A percentile compares a stretch with the other conserved stretches of the same genome.
Conservation (phyloP, 148 eudicot genomes). For the Rhododendron kiyosumense region DNA sequence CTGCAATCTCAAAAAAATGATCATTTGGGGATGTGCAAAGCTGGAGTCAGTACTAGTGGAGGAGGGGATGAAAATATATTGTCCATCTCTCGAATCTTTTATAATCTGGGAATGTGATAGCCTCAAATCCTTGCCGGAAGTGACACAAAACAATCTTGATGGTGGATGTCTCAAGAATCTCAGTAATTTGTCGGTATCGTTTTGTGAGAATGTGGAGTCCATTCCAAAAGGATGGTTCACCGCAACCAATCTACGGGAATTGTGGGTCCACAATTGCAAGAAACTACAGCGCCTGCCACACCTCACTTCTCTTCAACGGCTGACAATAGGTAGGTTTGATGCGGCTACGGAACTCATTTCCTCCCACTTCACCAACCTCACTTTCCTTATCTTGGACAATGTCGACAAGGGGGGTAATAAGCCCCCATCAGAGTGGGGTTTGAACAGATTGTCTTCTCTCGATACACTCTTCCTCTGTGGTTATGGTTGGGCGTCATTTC, state of each 20-base stretch:
- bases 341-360: neutral
- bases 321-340: neutral
- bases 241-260: neutral
- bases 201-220: neutral
- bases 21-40: neutral
- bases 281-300: neutral
- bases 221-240: neutral
- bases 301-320: neutral
- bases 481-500: neutral
- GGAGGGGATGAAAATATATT: neutral
- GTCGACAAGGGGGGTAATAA: neutral
- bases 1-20: neutral
- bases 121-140: neutral
- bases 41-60: neutral
- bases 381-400: accelerated
- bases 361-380: neutral
- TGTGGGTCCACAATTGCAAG: accelerated
- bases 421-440: neutral
- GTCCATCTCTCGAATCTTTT: neutral
- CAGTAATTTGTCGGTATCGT: accelerated
- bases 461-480: accelerated
- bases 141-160: neutral
- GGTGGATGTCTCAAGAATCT: neutral
- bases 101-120: accelerated
- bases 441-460: neutral